Percentiles rank a stretch among this genome's conserved stretches.
These are phyloP conservation scores for Marchantia paleacea DNA, from an alignment of 225 moss, liverwort and hornwort genomes.

Conservation along the genomic window DNA sequence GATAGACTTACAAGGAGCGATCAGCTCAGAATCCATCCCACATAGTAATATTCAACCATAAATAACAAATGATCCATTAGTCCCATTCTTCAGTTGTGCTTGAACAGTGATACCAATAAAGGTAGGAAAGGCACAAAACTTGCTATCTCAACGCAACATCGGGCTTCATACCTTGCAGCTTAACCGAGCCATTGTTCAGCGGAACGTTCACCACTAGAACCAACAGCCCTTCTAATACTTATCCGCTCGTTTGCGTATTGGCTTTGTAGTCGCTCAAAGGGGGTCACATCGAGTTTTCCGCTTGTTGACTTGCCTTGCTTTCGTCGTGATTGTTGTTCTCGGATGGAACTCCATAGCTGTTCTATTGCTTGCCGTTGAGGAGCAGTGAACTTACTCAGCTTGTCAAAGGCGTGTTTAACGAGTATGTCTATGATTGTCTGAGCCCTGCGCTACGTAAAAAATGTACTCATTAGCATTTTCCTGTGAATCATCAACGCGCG, in stretches of 20 bases:
- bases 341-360: slow-evolving; percentile 70
- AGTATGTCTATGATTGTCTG: slow-evolving; percentile 95
- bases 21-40: too few species aligned
- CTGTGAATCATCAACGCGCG: too few species aligned
- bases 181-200: slow-evolving; percentile 97
- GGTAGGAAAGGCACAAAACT: background rate
- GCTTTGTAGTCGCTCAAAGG: slow-evolving; percentile 83
- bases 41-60: too few species aligned
- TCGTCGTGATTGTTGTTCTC: slow-evolving; percentile 77
- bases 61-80: too few species aligned
- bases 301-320: slow-evolving; percentile 74
- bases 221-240: slow-evolving; percentile 91
- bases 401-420: slow-evolving; percentile 77
- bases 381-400: slow-evolving; percentile 53
- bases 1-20: too few species aligned
- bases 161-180: background rate
- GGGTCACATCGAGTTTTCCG: slow-evolving; percentile 86
- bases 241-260: slow-evolving; percentile 86
- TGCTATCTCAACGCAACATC: background rate
- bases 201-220: slow-evolving; percentile 81
- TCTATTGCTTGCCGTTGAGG: slow-evolving; percentile 59
- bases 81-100: too few species aligned
- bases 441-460: slow-evolving; percentile 57
- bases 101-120: background rate
- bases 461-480: background rate